phyloP scores from a whole-genome alignment of 2,329 filamentous ascomycete genomes.

The Exophiala xenobiotica region DNA sequence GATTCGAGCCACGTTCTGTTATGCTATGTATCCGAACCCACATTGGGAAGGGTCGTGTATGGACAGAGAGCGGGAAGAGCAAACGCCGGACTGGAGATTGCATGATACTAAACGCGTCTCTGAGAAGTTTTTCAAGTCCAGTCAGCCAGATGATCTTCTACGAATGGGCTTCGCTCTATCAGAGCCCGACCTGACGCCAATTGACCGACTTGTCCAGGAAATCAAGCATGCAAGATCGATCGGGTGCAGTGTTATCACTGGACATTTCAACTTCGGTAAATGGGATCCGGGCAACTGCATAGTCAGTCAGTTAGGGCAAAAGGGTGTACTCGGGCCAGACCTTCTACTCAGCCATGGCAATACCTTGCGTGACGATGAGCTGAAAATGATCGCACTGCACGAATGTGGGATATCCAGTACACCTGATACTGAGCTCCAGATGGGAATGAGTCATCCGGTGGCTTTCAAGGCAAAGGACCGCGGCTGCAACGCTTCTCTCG shows the following conservation, averaged over 20 bases:
- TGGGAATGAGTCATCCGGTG: constrained; percentile 34
- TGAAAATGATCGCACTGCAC: constrained; percentile 19
- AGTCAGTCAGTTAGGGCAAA: constrained; percentile 1
- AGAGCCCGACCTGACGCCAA: background rate
- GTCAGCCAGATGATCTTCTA: background rate
- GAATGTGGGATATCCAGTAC: constrained; percentile 31
- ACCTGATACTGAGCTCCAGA: constrained; percentile 36
- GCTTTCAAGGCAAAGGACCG: constrained; percentile 28
- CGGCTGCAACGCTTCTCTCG: constrained; percentile 24
- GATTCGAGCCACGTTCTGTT: constrained; percentile 34
- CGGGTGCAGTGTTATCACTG: constrained; percentile 6
- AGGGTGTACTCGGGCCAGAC: constrained; percentile 5
- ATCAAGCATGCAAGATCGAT: constrained; percentile 8
- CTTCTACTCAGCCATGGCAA: constrained; percentile 11
- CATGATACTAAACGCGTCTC: constrained; percentile 6
- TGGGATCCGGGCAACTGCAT: constrained; percentile 6
- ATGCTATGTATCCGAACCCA: constrained; percentile 15
- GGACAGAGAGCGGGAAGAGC: constrained; percentile 5
- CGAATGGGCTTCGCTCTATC: background rate
- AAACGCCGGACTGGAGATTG: constrained; percentile 10
- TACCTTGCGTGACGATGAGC: constrained; percentile 18
- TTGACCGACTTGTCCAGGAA: background rate
- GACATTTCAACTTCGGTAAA: constrained; percentile 8
- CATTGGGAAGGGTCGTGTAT: constrained; percentile 2
- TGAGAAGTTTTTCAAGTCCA: background rate